These are phyloP conservation scores for Leccinellum albellum DNA, from an alignment of 768 basidiomycete species.

Conservation along the genomic window DNA sequence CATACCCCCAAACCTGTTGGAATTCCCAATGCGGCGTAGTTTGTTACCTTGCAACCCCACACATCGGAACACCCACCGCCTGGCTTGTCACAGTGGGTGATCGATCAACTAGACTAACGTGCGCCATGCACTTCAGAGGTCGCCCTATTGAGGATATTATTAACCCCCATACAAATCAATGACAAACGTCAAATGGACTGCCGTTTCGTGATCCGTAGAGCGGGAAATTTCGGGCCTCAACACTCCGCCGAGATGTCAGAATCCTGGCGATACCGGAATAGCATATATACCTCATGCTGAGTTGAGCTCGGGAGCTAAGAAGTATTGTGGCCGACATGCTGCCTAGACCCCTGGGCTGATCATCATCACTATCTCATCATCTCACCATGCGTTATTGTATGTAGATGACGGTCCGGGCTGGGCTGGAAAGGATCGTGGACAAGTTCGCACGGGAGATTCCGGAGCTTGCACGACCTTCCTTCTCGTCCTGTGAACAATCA, in stretches of 20 bases:
- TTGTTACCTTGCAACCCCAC: neutral
- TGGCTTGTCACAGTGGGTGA: neutral
- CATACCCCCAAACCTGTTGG: neutral
- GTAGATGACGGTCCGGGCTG: neutral
- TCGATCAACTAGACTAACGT: neutral
- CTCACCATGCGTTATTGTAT: conserved; percentile 1
- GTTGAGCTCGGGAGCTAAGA: neutral
- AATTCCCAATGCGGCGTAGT: neutral
- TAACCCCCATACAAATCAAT: neutral
- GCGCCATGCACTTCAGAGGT: neutral
- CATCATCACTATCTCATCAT: neutral
- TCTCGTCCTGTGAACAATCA: neutral
- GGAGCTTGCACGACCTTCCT: neutral
- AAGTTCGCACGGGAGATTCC: neutral
- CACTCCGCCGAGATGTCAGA: neutral
- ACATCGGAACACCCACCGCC: neutral
- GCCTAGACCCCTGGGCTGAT: neutral
- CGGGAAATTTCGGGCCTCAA: neutral
- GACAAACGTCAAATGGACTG: neutral
- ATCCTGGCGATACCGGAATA: neutral
- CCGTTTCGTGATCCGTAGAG: neutral
- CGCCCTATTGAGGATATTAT: neutral
- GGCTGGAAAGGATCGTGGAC: neutral
- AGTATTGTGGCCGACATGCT: neutral
- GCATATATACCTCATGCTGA: neutral